Evolutionary conservation across 305 asterid species (phyloP).

Genomic region (Salvia sclarea): DNA sequence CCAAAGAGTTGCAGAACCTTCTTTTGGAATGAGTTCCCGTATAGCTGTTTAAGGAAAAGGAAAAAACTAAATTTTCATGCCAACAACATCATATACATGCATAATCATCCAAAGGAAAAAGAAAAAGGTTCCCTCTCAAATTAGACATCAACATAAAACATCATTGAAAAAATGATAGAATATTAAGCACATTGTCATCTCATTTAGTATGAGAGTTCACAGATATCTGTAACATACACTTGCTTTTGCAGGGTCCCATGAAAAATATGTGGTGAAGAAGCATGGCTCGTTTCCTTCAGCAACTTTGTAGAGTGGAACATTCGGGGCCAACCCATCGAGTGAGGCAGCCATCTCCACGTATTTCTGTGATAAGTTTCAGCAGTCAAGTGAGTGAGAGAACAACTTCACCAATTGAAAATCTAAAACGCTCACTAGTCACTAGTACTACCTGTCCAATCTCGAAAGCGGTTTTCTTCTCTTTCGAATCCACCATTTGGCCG

Average conservation of each 20-base stretch:
- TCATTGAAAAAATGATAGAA: neutral
- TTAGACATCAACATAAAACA: neutral
- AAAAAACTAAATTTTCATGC: neutral
- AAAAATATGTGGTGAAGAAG: conserved; percentile 67
- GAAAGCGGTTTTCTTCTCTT: conserved; percentile 61
- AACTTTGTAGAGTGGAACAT: conserved; percentile 60
- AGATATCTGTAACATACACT: conserved; percentile 41
- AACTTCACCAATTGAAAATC: conserved; percentile 11
- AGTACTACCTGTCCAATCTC: conserved; percentile 65
- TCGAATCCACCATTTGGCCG: conserved; percentile 62
- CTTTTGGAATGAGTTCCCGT: conserved; percentile 82
- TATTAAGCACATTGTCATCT: neutral
- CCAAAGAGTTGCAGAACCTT: conserved; percentile 71
- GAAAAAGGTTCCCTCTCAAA: neutral
- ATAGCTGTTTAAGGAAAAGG: conserved; percentile 47
- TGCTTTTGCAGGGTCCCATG: conserved; percentile 77
- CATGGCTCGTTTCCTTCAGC: conserved; percentile 75
- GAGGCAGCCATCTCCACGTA: conserved; percentile 59
- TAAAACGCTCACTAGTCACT: conserved; percentile 14
- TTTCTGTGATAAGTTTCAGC: conserved; percentile 46
- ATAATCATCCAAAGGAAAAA: conserved; percentile 1
- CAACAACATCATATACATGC: neutral
- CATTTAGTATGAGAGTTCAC: conserved; percentile 9
- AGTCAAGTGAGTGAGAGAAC: conserved; percentile 25
- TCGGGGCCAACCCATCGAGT: conserved; percentile 56